phyloP scores from a whole-genome alignment of 2,329 filamentous ascomycete species.

The Xylaria digitata region DNA sequence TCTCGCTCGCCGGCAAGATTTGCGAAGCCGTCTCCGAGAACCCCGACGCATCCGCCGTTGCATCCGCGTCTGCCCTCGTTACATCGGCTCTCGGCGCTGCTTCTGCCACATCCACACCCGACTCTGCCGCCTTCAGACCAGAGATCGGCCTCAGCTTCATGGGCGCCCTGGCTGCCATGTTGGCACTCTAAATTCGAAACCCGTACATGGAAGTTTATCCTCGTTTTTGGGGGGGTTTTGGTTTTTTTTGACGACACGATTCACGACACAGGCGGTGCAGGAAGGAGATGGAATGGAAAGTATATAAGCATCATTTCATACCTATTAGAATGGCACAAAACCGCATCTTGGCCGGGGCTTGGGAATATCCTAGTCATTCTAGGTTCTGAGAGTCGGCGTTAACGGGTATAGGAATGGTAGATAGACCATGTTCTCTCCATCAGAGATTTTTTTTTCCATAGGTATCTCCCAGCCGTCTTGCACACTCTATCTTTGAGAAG shows the following conservation, averaged over 20 bases:
- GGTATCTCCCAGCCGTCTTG: not conserved
- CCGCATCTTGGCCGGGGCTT: not conserved
- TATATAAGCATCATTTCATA: conserved; percentile 18
- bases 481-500: not conserved
- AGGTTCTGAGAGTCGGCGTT: conserved; percentile 25
- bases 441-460: conserved; percentile 9
- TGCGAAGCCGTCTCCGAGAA: conserved; percentile 43
- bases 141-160: conserved; percentile 46
- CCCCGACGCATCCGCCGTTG: conserved; percentile 44
- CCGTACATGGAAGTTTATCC: not conserved
- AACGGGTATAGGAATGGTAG: conserved; percentile 13
- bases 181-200: conserved; percentile 41
- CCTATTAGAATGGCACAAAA: conserved; percentile 25
- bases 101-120: conserved; percentile 34
- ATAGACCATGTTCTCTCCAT: conserved; percentile 8
- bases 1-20: conserved; percentile 44
- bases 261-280: conserved; percentile 16
- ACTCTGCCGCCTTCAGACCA: conserved; percentile 44
- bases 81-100: conserved; percentile 44
- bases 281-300: not conserved
- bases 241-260: conserved; percentile 10
- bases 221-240: not conserved
- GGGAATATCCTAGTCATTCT: conserved; percentile 6
- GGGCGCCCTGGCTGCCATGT: conserved; percentile 45
- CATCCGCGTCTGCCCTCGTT: conserved; percentile 48